Percentiles rank a stretch among this genome's conserved stretches.
These are phyloP conservation scores for Ulota crispa DNA, from an alignment of 225 moss, liverwort and hornwort species.

Conservation along the genomic window DNA sequence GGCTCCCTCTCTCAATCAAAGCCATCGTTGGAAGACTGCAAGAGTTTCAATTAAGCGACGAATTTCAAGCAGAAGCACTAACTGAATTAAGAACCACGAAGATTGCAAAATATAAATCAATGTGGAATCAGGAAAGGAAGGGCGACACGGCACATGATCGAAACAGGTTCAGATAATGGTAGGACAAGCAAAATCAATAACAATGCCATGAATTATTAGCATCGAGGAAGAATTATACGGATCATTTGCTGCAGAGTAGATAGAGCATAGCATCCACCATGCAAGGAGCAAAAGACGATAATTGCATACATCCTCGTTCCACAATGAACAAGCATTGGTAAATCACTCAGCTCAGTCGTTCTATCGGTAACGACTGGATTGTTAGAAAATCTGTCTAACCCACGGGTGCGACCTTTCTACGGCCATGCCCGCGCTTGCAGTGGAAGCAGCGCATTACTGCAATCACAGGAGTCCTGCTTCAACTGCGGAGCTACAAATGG, in stretches of 20 bases:
- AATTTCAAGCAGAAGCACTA: no score
- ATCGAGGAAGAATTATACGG: neutral
- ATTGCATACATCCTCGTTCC: slow-evolving; percentile 6
- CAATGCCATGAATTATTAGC: neutral
- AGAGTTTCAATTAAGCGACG: no score
- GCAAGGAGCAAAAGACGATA: slow-evolving; percentile 13
- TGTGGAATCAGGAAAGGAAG: neutral
- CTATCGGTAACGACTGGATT: slow-evolving; percentile 6
- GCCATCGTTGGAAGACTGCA: no score
- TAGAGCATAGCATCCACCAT: slow-evolving; percentile 26
- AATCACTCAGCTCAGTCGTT: slow-evolving; percentile 14
- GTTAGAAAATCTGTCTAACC: neutral
- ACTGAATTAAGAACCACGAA: no score
- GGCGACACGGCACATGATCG: neutral
- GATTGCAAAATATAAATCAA: no score
- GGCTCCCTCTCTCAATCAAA: no score
- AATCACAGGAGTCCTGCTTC: slow-evolving; percentile 1
- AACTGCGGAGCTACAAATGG: slow-evolving; percentile 1
- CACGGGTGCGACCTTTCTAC: slow-evolving; percentile 6
- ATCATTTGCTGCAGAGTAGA: slow-evolving; percentile 13
- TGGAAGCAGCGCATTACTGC: neutral
- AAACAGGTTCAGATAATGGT: neutral
- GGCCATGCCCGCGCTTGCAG: neutral
- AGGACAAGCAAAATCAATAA: neutral
- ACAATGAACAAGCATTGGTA: slow-evolving; percentile 21